Percentiles rank a stretch among this genome's conserved stretches.
Conservation (phyloP, 2,329 filamentous ascomycete genomes). For the Venturia nashicola region DNA sequence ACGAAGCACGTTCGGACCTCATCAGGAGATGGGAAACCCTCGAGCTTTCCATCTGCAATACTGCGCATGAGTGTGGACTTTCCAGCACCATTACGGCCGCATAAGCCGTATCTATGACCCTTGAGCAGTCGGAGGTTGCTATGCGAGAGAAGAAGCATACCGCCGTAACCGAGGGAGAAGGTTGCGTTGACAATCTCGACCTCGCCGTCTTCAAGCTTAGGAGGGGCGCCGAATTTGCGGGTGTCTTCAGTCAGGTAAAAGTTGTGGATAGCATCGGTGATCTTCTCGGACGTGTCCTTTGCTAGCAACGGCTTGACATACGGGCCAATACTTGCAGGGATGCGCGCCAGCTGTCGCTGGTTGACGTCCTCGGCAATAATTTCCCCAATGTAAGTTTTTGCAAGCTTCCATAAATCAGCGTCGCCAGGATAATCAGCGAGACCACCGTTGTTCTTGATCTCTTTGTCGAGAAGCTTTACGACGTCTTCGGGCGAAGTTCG, state of each 20-base stretch:
- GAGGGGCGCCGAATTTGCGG: constrained; percentile 72
- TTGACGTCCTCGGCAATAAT: constrained; percentile 86
- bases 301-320: constrained; percentile 65
- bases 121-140: constrained; percentile 91
- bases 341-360: constrained; percentile 63
- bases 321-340: constrained; percentile 54
- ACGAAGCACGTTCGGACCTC: constrained; percentile 94
- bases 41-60: constrained; percentile 89
- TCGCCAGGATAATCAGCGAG: constrained; percentile 50
- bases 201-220: constrained; percentile 84
- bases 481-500: constrained; percentile 62
- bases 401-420: constrained; percentile 47
- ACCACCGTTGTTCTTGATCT: constrained; percentile 59
- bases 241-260: constrained; percentile 75
- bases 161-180: constrained; percentile 94
- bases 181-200: constrained; percentile 94
- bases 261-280: constrained; percentile 62
- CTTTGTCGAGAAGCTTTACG: constrained; percentile 57
- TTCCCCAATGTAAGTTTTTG: constrained; percentile 62
- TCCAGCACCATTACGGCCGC: constrained; percentile 90
- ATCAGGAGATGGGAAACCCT: constrained; percentile 89
- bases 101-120: constrained; percentile 93
- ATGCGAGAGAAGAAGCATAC: constrained; percentile 92
- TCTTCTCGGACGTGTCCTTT: constrained; percentile 46
- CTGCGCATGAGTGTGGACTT: constrained; percentile 99